A percentile compares a stretch with the other conserved stretches of the same genome.
These are phyloP conservation scores for Solanum megistacrolobum DNA, from an alignment of 257 asterid species.

Conservation along the genomic window DNA sequence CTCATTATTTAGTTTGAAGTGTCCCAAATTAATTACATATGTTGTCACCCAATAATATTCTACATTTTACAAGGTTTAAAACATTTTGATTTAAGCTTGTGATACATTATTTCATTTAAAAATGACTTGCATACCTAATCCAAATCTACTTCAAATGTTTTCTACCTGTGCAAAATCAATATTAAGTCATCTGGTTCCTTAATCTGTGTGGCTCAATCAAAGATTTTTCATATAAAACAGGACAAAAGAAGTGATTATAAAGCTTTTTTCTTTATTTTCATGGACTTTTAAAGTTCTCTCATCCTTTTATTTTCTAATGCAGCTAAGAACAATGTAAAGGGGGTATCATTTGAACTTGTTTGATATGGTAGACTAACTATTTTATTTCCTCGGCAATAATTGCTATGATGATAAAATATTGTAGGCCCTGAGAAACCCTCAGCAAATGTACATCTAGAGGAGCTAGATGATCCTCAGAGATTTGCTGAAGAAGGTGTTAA, in stretches of 20 bases:
- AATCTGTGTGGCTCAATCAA: not conserved
- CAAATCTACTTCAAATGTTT: not conserved
- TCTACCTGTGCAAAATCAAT: not conserved
- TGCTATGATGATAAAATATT: constrained; percentile 4
- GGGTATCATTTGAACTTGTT: constrained; percentile 1
- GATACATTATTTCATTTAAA: not conserved
- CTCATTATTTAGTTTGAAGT: not conserved
- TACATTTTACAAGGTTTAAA: not conserved
- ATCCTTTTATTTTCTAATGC: not conserved
- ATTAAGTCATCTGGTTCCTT: not conserved
- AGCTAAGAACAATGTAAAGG: not conserved
- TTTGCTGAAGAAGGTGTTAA: constrained; percentile 47
- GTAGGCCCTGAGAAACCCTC: constrained; percentile 42
- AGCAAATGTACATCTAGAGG: constrained; percentile 41
- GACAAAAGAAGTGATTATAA: not conserved
- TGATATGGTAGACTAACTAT: not conserved
- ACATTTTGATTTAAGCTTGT: not conserved
- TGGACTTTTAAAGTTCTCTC: not conserved
- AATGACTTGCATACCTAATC: not conserved
- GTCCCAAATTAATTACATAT: not conserved
- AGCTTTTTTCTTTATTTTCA: not conserved
- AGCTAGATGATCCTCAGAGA: constrained; percentile 41
- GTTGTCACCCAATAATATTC: not conserved
- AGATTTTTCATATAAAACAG: not conserved
- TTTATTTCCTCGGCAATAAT: not conserved